phyloP scores from a whole-genome alignment of 2,329 filamentous ascomycete species.

The Neonectria hederae region DNA sequence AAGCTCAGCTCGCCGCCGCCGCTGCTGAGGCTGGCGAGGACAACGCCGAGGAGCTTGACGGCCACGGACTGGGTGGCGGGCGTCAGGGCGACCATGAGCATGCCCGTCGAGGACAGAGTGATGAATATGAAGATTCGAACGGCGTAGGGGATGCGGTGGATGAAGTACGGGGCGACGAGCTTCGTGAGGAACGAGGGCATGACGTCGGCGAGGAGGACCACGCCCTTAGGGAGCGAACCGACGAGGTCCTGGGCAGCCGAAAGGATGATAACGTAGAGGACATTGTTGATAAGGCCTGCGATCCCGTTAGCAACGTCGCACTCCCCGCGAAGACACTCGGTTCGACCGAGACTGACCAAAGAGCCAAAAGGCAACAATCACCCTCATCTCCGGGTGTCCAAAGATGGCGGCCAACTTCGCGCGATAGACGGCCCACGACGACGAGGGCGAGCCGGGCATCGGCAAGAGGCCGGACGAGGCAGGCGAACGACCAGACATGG shows the following conservation, averaged over 20 bases:
- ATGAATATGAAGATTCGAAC: slow-evolving; percentile 80
- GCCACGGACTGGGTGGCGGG: slow-evolving; percentile 72
- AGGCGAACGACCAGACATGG: slow-evolving; percentile 51
- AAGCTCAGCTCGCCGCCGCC: slow-evolving; percentile 93
- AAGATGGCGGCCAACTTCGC: slow-evolving; percentile 72
- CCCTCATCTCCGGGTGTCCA: slow-evolving; percentile 73
- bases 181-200: slow-evolving; percentile 90
- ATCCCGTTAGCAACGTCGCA: slow-evolving; percentile 18
- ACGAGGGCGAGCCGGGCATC: slow-evolving; percentile 65
- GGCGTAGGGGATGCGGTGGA: slow-evolving; percentile 85
- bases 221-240: slow-evolving; percentile 88
- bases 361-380: slow-evolving; percentile 88
- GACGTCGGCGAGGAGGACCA: slow-evolving; percentile 93
- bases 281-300: slow-evolving; percentile 82
- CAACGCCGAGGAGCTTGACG: slow-evolving; percentile 82
- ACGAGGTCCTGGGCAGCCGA: slow-evolving; percentile 96
- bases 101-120: slow-evolving; percentile 79
- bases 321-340: accelerated
- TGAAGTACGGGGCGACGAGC: slow-evolving; percentile 90
- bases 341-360: slow-evolving; percentile 71
- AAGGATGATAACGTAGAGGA: slow-evolving; percentile 96
- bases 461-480: slow-evolving; percentile 61
- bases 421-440: slow-evolving; percentile 79
- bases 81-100: slow-evolving; percentile 88
- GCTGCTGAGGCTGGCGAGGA: slow-evolving; percentile 84